These are phyloP conservation scores for Jamesozyma gamospora DNA, from an alignment of 805 yeast genomes.

Conservation along the genomic window DNA sequence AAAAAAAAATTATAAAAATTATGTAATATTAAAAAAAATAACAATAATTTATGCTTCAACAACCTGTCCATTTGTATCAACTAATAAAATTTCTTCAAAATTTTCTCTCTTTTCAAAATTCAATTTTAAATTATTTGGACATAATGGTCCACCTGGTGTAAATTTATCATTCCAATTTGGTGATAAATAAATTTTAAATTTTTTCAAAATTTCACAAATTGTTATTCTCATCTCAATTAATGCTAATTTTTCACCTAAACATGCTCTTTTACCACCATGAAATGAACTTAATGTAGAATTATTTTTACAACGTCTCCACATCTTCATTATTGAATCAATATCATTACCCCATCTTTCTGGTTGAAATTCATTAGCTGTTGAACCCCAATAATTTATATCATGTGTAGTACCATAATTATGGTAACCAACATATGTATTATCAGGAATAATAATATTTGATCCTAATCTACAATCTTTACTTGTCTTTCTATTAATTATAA, in stretches of 20 bases:
- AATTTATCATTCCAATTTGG: constrained; percentile 39
- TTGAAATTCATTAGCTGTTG: constrained; percentile 33
- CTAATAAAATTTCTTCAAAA: background rate
- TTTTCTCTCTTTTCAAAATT: constrained; percentile 9
- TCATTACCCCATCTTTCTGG: constrained; percentile 46
- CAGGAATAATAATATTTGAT: constrained; percentile 35
- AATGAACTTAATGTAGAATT: constrained; percentile 41
- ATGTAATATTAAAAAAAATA: background rate
- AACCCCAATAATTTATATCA: constrained; percentile 36
- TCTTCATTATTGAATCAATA: constrained; percentile 30
- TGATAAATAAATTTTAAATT: constrained; percentile 32
- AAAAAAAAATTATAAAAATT: background rate
- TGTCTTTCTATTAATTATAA: constrained; percentile 43
- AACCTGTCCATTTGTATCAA: background rate
- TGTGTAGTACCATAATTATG: constrained; percentile 45
- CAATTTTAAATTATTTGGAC: constrained; percentile 35
- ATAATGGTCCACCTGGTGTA: constrained; percentile 51
- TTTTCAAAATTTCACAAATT: constrained; percentile 29
- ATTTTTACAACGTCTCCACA: constrained; percentile 37
- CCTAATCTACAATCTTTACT: constrained; percentile 33
- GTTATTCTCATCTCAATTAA: constrained; percentile 36
- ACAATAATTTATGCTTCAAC: background rate
- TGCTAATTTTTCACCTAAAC: constrained; percentile 52
- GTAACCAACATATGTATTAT: constrained; percentile 45
- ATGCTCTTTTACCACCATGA: constrained; percentile 52